Conservation (phyloP, 257 asterid species). For the Rhazya stricta region DNA sequence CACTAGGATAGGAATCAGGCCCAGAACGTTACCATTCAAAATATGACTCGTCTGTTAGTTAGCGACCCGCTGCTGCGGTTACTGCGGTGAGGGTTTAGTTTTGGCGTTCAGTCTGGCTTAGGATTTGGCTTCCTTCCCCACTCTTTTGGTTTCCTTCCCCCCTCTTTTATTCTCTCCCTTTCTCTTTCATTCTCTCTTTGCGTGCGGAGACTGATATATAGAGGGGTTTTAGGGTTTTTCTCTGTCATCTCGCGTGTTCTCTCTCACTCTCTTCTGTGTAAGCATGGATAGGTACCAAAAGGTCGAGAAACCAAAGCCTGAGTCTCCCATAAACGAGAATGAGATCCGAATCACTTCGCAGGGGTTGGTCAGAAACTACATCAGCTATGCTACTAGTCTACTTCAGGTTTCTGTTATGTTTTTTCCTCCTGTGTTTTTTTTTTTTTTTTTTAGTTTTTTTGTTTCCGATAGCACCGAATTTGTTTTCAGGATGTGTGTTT, state of each 20-base stretch:
- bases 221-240: conserved; percentile 29
- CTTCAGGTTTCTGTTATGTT: conserved; percentile 52
- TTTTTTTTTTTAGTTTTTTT: neutral
- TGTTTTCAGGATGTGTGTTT: conserved; percentile 18
- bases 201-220: neutral
- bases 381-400: conserved; percentile 75
- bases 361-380: conserved; percentile 75
- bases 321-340: conserved; percentile 74
- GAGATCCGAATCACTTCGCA: conserved; percentile 95
- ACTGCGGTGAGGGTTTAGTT: conserved; percentile 1
- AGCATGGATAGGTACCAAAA: conserved; percentile 83
- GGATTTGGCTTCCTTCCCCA: too few relatives aligned
- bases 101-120: neutral
- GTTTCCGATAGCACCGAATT: neutral
- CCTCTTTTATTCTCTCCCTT: neutral
- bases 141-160: too few relatives aligned
- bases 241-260: neutral
- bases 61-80: conserved; percentile 4
- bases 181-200: neutral
- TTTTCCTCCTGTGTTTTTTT: too few relatives aligned
- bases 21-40: neutral
- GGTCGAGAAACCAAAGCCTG: conserved; percentile 81
- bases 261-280: neutral
- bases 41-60: neutral
- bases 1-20: neutral